A percentile compares a stretch with the other conserved stretches of the same genome.
These are phyloP conservation scores for Geotrichum macrosporum DNA, from an alignment of 1,139 yeast genomes.

Conservation along the genomic window DNA sequence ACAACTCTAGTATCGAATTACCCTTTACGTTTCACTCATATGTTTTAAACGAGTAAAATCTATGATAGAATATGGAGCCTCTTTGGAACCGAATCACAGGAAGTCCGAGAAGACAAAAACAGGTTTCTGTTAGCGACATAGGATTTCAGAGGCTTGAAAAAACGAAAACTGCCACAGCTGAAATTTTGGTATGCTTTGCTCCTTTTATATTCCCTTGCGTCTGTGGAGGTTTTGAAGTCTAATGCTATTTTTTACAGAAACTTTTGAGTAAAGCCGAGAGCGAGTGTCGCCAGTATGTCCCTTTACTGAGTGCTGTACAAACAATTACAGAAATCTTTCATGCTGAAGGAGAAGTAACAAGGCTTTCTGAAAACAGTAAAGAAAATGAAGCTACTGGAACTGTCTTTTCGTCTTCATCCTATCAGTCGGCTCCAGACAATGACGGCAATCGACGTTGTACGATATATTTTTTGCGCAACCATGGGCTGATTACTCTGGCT, in stretches of 20 bases:
- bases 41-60: too few species aligned
- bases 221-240: neutral
- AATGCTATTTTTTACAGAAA: constrained; percentile 3
- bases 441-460: constrained; percentile 17
- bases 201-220: neutral
- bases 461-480: constrained; percentile 24
- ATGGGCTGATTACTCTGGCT: constrained; percentile 23
- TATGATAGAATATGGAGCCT: constrained; percentile 25
- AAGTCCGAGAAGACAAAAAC: constrained; percentile 13
- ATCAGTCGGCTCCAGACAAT: constrained; percentile 8
- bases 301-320: constrained; percentile 7
- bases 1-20: too few species aligned
- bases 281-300: constrained; percentile 8
- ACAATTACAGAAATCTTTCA: constrained; percentile 5
- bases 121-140: constrained; percentile 1
- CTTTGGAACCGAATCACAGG: constrained; percentile 24
- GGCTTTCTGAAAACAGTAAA: neutral
- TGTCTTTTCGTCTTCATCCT: neutral
- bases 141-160: constrained; percentile 20
- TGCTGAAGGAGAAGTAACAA: neutral
- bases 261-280: constrained; percentile 17
- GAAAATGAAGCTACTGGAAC: neutral
- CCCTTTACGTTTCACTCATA: too few species aligned
- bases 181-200: constrained; percentile 17
- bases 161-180: constrained; percentile 25